These are phyloP conservation scores for Kluyveromyces starmeri DNA, from an alignment of 805 yeast species.

Conservation along the genomic window DNA sequence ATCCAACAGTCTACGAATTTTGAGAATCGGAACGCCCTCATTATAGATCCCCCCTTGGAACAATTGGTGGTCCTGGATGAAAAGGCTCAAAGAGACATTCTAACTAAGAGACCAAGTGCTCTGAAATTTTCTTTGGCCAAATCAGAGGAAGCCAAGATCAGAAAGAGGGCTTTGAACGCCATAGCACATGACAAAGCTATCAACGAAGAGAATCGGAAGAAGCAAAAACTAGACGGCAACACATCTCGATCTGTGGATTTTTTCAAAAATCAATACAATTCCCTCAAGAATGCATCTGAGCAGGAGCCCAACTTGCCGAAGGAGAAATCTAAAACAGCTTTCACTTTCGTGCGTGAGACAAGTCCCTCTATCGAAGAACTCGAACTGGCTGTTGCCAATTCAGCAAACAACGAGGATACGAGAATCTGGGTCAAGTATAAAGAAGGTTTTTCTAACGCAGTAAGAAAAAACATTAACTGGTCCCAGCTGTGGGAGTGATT, in stretches of 20 bases:
- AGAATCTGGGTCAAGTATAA: slow-evolving; percentile 82
- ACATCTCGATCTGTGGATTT: slow-evolving; percentile 27
- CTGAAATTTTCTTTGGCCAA: slow-evolving; percentile 22
- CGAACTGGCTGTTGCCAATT: slow-evolving; percentile 8
- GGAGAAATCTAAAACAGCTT: neutral
- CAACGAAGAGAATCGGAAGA: slow-evolving; percentile 15
- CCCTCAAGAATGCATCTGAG: slow-evolving; percentile 3
- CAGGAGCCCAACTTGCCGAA: neutral
- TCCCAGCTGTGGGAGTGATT: slow-evolving; percentile 37
- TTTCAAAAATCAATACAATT: slow-evolving; percentile 38
- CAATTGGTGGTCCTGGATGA: slow-evolving; percentile 20
- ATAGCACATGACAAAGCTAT: slow-evolving; percentile 12
- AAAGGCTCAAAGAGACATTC: slow-evolving; percentile 16
- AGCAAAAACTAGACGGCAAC: slow-evolving; percentile 16
- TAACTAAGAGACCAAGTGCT: slow-evolving; percentile 18
- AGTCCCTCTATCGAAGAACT: neutral
- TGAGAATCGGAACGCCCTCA: slow-evolving; percentile 13
- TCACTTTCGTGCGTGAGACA: neutral
- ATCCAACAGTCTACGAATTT: slow-evolving; percentile 29
- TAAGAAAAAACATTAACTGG: slow-evolving; percentile 77
- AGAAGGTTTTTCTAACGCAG: slow-evolving; percentile 91
- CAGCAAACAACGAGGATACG: slow-evolving; percentile 21
- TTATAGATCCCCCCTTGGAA: slow-evolving; percentile 25
- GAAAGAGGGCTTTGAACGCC: slow-evolving; percentile 27
- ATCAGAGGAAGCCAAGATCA: slow-evolving; percentile 24